Evolutionary conservation across 129 eudicot genomes (phyloP), one percentile per base, ranked within the genome.

Genomic region (Escallonia herrerae): DNA sequence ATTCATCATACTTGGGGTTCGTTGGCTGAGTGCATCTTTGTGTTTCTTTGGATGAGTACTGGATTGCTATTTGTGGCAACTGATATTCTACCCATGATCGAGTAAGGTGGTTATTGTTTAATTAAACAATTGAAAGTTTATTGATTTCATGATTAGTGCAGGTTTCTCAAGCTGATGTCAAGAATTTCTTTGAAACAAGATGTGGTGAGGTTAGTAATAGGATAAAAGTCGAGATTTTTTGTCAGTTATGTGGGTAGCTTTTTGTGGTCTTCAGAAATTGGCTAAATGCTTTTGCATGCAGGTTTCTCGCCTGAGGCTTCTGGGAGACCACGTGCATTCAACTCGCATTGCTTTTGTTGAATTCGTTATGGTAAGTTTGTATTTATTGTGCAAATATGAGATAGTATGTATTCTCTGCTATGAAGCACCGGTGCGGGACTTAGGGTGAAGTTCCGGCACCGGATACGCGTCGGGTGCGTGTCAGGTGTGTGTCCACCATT

Each of bases 301-400:
- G 97, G 98, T 93, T 74, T 93, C 98, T 60, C 96, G 95, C 51
- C 83, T 93, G 43, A 81, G 96, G 91, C 89, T 93, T 59, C 84
- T 93, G 80, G 98, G 98, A 73, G 98, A 93, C 71, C 84, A 83
- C 48, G 87, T 89, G 79, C 98, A 88, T 79, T 88, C 96, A 5
- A 88, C 96, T 1, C 86, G 98, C 15, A 93, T 93, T 74, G 98
- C 98, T 63, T 93, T 93, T 78, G 98, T 93, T 72, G 98, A 93
- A 57, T 93, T 93, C 75, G 82, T 76, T 58, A 71, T 83, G 91
- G 98, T 93, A 66, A 71, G 91, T 74, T 62, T 57, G 40, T 63
- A 41, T 40, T 49, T 51, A 22, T 22, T 22, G 33, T 22, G 33
- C 33, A 22, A 22, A 22, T 22, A 22, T 22, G 33, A 22, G 33